A percentile compares a stretch with the other conserved stretches of the same genome.
phyloP scores from a whole-genome alignment of 352 stramenopile genomes.

The Globisporangium takayamanum region DNA sequence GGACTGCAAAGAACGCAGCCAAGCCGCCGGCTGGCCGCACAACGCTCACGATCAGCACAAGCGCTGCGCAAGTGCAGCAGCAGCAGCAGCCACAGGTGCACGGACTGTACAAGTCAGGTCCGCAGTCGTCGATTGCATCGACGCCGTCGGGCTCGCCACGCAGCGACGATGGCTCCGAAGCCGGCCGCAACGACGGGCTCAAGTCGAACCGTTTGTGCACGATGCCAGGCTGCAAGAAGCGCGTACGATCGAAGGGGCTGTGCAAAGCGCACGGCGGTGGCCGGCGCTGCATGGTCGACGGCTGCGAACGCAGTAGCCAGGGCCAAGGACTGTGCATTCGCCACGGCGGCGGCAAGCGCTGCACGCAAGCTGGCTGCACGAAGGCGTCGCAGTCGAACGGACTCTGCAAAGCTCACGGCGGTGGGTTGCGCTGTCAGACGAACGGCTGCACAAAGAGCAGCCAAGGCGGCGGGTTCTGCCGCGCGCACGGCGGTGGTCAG shows the following conservation, averaged over 20 bases:
- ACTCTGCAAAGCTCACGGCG: constrained; percentile 82
- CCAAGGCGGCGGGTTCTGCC: constrained; percentile 81
- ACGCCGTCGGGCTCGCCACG: constrained; percentile 12
- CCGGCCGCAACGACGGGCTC: constrained; percentile 46
- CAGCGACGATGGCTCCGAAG: constrained; percentile 14
- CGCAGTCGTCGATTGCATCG: constrained; percentile 11
- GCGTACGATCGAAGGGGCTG: constrained; percentile 75
- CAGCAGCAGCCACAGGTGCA: neutral
- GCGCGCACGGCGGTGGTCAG: constrained; percentile 74
- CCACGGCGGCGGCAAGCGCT: constrained; percentile 78
- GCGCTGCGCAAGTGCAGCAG: neutral
- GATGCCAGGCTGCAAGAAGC: constrained; percentile 80
- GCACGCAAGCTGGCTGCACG: constrained; percentile 69
- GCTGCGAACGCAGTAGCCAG: constrained; percentile 75
- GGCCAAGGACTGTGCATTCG: constrained; percentile 79
- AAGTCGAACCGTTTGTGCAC: constrained; percentile 80
- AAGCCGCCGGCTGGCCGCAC: constrained; percentile 10
- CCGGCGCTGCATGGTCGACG: constrained; percentile 73
- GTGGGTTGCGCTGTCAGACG: constrained; percentile 66
- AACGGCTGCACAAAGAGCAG: constrained; percentile 75
- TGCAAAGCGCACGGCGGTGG: constrained; percentile 81
- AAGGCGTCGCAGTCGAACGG: constrained; percentile 81
- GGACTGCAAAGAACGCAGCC: neutral
- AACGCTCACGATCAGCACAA: constrained; percentile 14
- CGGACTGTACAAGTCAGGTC: constrained; percentile 7